Base-by-base conservation (phyloP, 2,329 filamentous ascomycete species). In the Talaromyces sp. region DNA sequence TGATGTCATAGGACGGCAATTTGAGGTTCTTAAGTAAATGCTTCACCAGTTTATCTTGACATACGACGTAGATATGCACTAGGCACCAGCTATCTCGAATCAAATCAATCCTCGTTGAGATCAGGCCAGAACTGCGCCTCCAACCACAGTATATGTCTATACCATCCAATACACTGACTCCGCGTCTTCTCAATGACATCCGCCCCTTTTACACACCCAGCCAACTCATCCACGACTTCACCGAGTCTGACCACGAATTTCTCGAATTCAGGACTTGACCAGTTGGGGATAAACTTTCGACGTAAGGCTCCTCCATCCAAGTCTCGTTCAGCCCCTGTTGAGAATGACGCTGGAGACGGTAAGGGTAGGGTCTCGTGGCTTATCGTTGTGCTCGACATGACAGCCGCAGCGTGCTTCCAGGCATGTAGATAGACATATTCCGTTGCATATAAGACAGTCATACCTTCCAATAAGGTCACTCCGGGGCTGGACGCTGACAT, bases 361-460 rank as follows among this genome's bases (percentile, higher is more conserved):
- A 74, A 71, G n/a, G 53, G 22, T 49, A 74, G 71, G n/a, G 69
- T 68, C 29, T 64, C 68, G 25, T 69, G 67, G 22, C 61, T 27
- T 25, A 43, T 59, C n/a, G 45, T 27, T 17, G 67, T 67, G 1
- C 71, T 69, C 19, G 78, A 73, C 69, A 82, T 76, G 47, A 73
- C 69, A 5, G 58, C 65, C 3, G 69, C 72, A 25, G 77, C 79
- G 71, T 74, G 77, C 10, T 78, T 80, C 88, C 88, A 89, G 13
- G 87, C 83, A 45, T 84, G 80, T 19, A 88, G 73, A 72, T 89
- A 89, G 67, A 83, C 84, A 56, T 82, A 86, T 77, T 94, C 91
- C 1, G 89, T 92, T n/a, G 87, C 88, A 88, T 89, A 93, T 27
- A 93, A 84, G n/a, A 91, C 83, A 2, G 91, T 84, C 67, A 91